Evolutionary conservation across 1,139 yeast species (phyloP).

Genomic region (Meyerozyma carpophila): DNA sequence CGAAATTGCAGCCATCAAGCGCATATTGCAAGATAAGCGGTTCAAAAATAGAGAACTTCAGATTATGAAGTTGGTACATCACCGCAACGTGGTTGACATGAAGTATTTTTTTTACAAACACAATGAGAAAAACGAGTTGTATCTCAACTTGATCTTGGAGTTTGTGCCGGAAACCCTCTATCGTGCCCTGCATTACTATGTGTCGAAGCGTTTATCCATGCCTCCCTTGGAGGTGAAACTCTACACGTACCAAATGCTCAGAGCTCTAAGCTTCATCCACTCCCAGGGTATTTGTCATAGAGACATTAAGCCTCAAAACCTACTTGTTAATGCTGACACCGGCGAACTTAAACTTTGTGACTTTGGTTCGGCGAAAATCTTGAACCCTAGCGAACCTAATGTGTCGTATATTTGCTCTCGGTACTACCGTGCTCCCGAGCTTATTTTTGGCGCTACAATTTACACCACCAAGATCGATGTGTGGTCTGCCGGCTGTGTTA

Average conservation of each 20-base stretch:
- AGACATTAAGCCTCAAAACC: conserved; percentile 94
- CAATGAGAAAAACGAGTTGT: conserved; percentile 73
- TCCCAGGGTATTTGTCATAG: conserved; percentile 91
- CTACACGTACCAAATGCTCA: conserved; percentile 84
- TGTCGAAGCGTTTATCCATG: conserved; percentile 73
- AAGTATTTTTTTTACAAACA: conserved; percentile 85
- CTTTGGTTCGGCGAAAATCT: conserved; percentile 95
- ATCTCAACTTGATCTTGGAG: conserved; percentile 83
- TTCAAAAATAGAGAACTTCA: conserved; percentile 96
- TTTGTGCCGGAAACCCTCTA: conserved; percentile 92
- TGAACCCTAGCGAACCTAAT: conserved; percentile 86
- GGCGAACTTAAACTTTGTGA: conserved; percentile 90
- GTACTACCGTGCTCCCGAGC: conserved; percentile 92
- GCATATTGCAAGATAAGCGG: conserved; percentile 90
- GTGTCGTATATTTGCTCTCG: conserved; percentile 95
- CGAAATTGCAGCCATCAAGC: conserved; percentile 83
- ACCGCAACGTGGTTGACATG: conserved; percentile 82
- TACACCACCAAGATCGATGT: conserved; percentile 96
- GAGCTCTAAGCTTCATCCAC: conserved; percentile 90
- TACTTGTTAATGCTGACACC: conserved; percentile 77
- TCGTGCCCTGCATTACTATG: conserved; percentile 81
- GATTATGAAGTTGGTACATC: conserved; percentile 86
- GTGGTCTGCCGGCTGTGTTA: conserved; percentile 98
- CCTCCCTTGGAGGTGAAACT: conserved; percentile 85
- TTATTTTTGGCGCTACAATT: conserved; percentile 85